Conservation (phyloP, 129 eudicot genomes). For the Apium graveolens region DNA sequence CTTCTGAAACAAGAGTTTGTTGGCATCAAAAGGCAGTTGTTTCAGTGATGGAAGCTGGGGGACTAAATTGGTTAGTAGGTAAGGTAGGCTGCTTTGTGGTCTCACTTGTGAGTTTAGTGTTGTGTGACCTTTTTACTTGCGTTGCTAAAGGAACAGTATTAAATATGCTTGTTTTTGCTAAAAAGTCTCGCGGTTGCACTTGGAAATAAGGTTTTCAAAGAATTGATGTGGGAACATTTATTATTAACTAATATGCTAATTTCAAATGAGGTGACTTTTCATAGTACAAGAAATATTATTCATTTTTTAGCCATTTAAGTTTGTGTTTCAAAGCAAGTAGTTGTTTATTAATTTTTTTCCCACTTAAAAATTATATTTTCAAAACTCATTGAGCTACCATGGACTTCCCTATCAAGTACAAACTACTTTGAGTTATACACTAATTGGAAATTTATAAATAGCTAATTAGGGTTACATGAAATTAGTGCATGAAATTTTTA, state of each 20-base stretch:
- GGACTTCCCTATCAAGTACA: background rate
- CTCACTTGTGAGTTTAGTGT: background rate
- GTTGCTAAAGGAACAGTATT: background rate
- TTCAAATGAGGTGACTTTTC: background rate
- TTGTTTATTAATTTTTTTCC: background rate
- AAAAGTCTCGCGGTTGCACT: background rate
- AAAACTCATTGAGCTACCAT: background rate
- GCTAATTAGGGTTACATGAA: background rate
- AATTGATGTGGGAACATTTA: background rate
- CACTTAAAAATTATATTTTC: background rate
- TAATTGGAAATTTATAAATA: background rate
- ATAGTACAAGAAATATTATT: background rate
- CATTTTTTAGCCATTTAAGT: background rate
- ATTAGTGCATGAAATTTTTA: background rate
- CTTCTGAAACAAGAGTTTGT: slow-evolving; percentile 43
- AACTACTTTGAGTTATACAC: background rate
- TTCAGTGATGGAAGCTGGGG: slow-evolving; percentile 98
- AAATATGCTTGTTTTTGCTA: background rate
- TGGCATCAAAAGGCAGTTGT: slow-evolving; percentile 91
- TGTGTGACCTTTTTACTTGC: background rate
- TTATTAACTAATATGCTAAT: background rate
- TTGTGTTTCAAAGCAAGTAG: background rate
- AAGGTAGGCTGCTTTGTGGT: slow-evolving; percentile 69
- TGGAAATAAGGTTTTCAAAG: background rate
- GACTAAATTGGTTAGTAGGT: slow-evolving; percentile 99